Evolutionary conservation across 345 rosid species (phyloP).

Genomic region (Citrus glauca): DNA sequence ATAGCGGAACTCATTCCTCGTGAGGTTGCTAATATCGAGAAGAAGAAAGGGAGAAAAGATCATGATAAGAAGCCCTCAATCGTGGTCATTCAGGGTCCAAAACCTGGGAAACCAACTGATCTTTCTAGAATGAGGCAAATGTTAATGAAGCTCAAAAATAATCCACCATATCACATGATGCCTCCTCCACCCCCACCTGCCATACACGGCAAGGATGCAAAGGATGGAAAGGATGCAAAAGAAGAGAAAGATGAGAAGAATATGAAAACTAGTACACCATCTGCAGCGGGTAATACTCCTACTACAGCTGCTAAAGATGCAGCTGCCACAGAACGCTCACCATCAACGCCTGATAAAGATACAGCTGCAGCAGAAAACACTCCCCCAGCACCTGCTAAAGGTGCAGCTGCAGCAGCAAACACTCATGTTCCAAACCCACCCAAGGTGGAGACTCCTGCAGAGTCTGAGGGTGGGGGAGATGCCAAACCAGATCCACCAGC

Average conservation of each 20-base stretch:
- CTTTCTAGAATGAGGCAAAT: conserved; percentile 86
- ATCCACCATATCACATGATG: conserved; percentile 91
- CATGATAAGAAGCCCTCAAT: conserved; percentile 69
- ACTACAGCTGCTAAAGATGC: conserved; percentile 37
- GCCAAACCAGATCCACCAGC: conserved; percentile 25
- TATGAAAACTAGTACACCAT: conserved; percentile 20
- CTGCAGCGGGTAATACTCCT: conserved; percentile 21
- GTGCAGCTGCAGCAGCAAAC: conserved; percentile 17
- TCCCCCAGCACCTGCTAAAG: conserved; percentile 37
- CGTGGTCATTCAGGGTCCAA: conserved; percentile 76
- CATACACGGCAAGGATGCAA: conserved; percentile 46
- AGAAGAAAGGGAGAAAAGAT: conserved; percentile 75
- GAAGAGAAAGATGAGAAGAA: conserved; percentile 30
- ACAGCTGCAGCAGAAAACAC: conserved; percentile 17
- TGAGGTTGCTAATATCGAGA: conserved; percentile 86
- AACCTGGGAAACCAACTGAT: conserved; percentile 92
- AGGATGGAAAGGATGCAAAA: conserved; percentile 40
- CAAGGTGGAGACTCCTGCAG: conserved; percentile 27
- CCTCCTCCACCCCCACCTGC: conserved; percentile 55
- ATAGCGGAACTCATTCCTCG: conserved; percentile 87
- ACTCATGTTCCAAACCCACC: conserved; percentile 26
- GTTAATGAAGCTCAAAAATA: conserved; percentile 68
- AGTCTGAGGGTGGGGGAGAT: conserved; percentile 30
- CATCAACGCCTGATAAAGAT: conserved; percentile 38
- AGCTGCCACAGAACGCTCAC: conserved; percentile 16